Evolutionary conservation across 2,329 filamentous ascomycete species (phyloP).

Genomic region (Claviceps humidiphila): DNA sequence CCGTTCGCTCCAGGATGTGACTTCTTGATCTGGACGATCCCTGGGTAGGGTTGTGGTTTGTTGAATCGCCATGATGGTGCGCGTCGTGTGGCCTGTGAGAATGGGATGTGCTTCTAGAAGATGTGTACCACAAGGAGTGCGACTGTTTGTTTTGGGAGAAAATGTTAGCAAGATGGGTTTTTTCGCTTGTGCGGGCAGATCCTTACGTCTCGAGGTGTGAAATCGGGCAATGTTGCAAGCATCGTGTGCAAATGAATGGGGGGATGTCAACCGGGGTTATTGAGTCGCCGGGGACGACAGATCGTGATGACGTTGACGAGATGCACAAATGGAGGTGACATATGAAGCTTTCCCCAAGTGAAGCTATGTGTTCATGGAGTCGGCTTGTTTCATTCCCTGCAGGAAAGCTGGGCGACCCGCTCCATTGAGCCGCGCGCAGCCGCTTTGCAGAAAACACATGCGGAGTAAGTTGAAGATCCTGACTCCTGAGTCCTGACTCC

Average conservation of each 20-base stretch:
- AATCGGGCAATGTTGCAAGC: conserved; percentile 51
- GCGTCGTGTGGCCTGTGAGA: conserved; percentile 21
- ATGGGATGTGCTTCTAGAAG: conserved; percentile 38
- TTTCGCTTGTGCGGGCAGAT: neutral
- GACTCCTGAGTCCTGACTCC: too few species aligned
- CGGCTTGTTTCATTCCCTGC: neutral
- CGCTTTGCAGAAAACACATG: too few species aligned
- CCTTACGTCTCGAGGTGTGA: conserved; percentile 57
- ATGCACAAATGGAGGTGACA: neutral
- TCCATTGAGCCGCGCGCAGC: too few species aligned
- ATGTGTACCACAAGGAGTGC: conserved; percentile 61
- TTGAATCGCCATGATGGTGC: conserved; percentile 17
- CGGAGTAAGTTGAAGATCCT: too few species aligned
- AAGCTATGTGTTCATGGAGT: neutral
- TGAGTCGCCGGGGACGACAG: neutral
- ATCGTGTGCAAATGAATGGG: conserved; percentile 22
- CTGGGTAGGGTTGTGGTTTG: conserved; percentile 16
- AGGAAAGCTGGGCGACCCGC: too few species aligned
- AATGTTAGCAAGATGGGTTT: neutral
- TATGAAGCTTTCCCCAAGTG: neutral
- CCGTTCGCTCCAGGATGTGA: conserved; percentile 40
- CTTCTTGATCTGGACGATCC: conserved; percentile 25
- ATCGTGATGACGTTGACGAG: neutral
- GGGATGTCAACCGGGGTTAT: neutral
- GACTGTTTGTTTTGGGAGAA: conserved; percentile 32